Conservation (phyloP, 2,329 filamentous ascomycete species). For the Microascus cirrosus region DNA sequence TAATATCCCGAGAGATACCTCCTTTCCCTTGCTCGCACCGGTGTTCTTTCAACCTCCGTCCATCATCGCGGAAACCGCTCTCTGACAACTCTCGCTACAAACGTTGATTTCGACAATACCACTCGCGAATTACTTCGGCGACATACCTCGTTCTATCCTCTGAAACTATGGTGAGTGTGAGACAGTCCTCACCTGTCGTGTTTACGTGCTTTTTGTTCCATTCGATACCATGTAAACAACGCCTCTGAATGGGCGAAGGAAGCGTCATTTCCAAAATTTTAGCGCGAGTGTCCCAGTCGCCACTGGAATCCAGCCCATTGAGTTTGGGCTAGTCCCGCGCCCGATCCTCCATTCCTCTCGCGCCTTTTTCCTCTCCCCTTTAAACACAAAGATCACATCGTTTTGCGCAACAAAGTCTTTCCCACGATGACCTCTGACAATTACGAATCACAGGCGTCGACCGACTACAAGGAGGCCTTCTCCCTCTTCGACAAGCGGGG, state of each 20-base stretch:
- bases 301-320: background rate
- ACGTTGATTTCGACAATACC: background rate
- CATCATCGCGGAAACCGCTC: background rate
- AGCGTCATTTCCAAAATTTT: background rate
- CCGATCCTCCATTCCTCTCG: background rate
- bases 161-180: background rate
- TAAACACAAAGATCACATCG: background rate
- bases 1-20: background rate
- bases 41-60: background rate
- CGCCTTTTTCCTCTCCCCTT: background rate
- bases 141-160: background rate
- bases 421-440: conserved; percentile 38
- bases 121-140: background rate
- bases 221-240: background rate
- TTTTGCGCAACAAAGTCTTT: background rate
- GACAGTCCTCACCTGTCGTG: background rate
- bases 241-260: background rate
- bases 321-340: background rate
- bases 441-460: conserved; percentile 54
- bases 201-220: background rate
- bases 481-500: conserved; percentile 99
- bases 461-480: conserved; percentile 99
- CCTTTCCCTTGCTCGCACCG: background rate
- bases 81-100: background rate
- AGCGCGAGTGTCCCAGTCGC: background rate